phyloP scores from a whole-genome alignment of 2,329 filamentous ascomycete genomes.

The Ceratocystis destructans region DNA sequence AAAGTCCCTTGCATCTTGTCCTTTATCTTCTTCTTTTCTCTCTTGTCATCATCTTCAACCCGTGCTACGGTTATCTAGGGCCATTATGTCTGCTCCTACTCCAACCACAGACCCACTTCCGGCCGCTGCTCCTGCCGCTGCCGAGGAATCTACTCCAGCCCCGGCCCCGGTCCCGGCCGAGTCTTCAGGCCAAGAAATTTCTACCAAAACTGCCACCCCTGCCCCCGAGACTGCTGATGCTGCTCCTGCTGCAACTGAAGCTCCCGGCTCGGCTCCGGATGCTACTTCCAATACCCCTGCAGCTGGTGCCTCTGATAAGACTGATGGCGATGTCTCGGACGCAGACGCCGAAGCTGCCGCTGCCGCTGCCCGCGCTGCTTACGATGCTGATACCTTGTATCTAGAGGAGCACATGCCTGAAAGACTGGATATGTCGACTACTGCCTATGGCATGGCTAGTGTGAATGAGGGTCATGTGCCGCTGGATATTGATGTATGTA shows the following conservation, averaged over 20 bases:
- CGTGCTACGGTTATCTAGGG: not conserved
- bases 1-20: not conserved
- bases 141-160: not conserved
- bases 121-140: not conserved
- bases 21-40: not conserved
- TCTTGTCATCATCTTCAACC: not conserved
- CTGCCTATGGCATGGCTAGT: conserved; percentile 15
- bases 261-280: not conserved
- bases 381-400: conserved; percentile 17
- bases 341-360: not conserved
- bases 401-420: conserved; percentile 19
- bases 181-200: not conserved
- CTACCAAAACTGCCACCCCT: not conserved
- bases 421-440: conserved; percentile 17
- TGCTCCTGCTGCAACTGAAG: not conserved
- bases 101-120: not conserved
- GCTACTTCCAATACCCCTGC: not conserved
- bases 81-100: conserved; percentile 2
- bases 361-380: conserved; percentile 9
- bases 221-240: not conserved
- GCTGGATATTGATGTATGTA: conserved; percentile 15
- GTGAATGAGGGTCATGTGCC: conserved; percentile 15
- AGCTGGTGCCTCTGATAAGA: no score
- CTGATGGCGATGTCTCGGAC: not conserved
- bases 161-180: not conserved